Percentiles rank a stretch among this genome's conserved stretches.
These are phyloP conservation scores for Starmerella bombicola DNA, from an alignment of 805 yeast genomes.

Conservation along the genomic window DNA sequence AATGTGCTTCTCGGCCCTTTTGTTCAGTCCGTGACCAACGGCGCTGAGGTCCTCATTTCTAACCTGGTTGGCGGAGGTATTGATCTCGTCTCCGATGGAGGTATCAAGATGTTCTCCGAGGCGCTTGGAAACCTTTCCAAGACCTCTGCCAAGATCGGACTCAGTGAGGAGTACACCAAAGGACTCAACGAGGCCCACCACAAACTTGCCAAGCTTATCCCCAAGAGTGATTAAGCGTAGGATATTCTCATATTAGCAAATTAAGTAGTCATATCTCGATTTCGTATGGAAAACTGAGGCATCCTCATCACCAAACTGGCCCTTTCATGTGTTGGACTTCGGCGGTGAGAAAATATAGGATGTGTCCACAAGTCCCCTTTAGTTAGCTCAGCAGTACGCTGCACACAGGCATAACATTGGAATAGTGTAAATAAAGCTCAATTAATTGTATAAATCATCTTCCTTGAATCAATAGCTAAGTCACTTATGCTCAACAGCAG, in stretches of 20 bases:
- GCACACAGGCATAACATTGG: too few relatives aligned
- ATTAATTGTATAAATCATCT: too few relatives aligned
- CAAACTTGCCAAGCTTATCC: background rate
- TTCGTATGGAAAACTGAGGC: too few relatives aligned
- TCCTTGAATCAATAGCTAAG: too few relatives aligned
- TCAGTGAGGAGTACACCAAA: constrained; percentile 1
- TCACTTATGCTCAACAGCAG: too few relatives aligned
- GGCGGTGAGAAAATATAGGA: too few relatives aligned
- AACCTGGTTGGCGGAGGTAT: constrained; percentile 22
- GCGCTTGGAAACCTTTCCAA: constrained; percentile 18
- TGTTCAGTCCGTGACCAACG: constrained; percentile 27
- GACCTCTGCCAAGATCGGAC: constrained; percentile 20
- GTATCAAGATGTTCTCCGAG: constrained; percentile 16
- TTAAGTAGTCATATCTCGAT: too few relatives aligned
- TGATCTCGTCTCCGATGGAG: constrained; percentile 22
- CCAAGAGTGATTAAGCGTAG: constrained; percentile 6
- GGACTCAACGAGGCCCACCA: constrained; percentile 1
- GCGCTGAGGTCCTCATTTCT: constrained; percentile 26
- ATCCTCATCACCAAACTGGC: too few relatives aligned
- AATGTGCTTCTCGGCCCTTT: constrained; percentile 24
- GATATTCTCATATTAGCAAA: background rate
- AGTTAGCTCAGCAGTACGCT: too few relatives aligned
- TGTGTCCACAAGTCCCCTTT: too few relatives aligned
- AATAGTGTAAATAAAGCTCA: too few relatives aligned
- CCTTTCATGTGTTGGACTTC: too few relatives aligned